These are phyloP conservation scores for Colletotrichum chlorophyti DNA, from an alignment of 2,329 filamentous ascomycete species.

Conservation along the genomic window DNA sequence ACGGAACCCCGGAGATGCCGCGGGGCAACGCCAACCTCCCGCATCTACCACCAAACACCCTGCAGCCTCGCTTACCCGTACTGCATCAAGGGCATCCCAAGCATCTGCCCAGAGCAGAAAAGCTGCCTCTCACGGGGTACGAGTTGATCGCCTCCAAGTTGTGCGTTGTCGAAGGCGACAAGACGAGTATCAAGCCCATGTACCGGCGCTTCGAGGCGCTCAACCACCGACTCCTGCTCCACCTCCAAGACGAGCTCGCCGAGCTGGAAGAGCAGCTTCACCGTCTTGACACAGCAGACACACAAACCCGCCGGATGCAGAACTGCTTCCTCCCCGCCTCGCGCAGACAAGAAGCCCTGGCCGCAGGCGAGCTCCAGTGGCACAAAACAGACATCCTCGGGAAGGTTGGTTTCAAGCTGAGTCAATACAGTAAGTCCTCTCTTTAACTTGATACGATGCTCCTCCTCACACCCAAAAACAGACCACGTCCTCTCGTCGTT, in stretches of 20 bases:
- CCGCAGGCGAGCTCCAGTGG: conserved; percentile 61
- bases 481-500: conserved; percentile 68
- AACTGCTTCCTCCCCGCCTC: conserved; percentile 63
- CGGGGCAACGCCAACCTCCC: conserved; percentile 45
- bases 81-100: conserved; percentile 38
- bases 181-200: conserved; percentile 59
- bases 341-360: conserved; percentile 61
- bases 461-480: conserved; percentile 38
- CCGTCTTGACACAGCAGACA: conserved; percentile 67
- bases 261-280: conserved; percentile 82
- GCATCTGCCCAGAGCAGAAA: conserved; percentile 47
- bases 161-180: conserved; percentile 6
- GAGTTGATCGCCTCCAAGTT: conserved; percentile 66
- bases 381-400: conserved; percentile 67
- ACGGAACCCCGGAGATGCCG: conserved; percentile 52
- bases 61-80: conserved; percentile 43
- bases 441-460: not conserved
- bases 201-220: conserved; percentile 85
- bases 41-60: conserved; percentile 42
- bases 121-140: conserved; percentile 62
- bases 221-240: conserved; percentile 81
- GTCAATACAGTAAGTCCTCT: conserved; percentile 67
- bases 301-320: conserved; percentile 50
- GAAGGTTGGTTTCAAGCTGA: conserved; percentile 69
- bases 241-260: conserved; percentile 84